These are phyloP conservation scores for Phellopilus nigrolimitatus DNA, from an alignment of 1,284 basidiomycete species.

Conservation along the genomic window DNA sequence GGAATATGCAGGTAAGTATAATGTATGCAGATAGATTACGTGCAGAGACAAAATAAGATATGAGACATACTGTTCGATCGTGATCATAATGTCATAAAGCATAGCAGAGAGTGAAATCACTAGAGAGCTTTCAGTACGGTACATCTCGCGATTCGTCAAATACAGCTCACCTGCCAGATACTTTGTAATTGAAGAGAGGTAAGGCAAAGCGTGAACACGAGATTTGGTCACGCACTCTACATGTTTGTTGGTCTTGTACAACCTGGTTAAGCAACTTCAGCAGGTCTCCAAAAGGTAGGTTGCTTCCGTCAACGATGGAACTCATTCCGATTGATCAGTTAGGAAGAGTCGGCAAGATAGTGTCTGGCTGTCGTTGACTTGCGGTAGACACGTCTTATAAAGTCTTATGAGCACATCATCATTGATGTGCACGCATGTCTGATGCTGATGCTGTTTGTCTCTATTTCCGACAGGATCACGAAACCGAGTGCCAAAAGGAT, in stretches of 20 bases:
- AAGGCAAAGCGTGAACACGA: background rate
- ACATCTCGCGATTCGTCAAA: background rate
- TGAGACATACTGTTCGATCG: conserved; percentile 6
- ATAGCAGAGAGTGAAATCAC: conserved; percentile 4
- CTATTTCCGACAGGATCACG: no score
- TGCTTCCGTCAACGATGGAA: background rate
- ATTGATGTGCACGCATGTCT: no score
- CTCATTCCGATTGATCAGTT: conserved; percentile 1
- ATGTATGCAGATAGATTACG: no score
- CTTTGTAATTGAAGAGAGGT: background rate
- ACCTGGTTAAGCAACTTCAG: conserved; percentile 3
- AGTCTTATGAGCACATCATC: no score
- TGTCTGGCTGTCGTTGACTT: no score
- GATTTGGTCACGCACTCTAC: background rate
- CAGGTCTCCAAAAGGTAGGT: background rate
- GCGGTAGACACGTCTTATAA: no score
- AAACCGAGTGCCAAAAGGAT: no score
- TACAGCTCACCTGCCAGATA: background rate
- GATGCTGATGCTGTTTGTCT: no score
- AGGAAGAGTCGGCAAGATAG: no score
- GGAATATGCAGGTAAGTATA: background rate
- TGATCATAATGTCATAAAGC: conserved; percentile 14
- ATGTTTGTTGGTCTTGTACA: background rate
- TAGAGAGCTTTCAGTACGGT: background rate
- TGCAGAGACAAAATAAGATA: background rate